Evolutionary conservation across 2,329 filamentous ascomycete genomes (phyloP), one percentile per base, ranked within the genome.

Genomic region (Stagonosporopsis vannaccii): DNA sequence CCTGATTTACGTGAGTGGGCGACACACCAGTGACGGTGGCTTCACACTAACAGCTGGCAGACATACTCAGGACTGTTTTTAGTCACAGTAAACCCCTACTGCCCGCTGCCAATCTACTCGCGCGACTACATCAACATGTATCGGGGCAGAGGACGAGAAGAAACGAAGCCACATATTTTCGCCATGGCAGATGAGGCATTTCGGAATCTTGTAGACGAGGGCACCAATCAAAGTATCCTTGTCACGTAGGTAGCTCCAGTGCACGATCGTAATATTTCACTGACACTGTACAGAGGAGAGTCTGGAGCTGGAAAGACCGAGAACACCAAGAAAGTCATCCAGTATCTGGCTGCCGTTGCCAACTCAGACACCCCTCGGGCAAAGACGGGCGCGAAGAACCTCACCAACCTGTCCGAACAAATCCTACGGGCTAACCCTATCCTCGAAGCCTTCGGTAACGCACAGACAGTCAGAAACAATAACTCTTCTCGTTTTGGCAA

Each of bases 91-190:
- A 99, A 99, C 73, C 95, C 96, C 0, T 99, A 99, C 78, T 96
- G 92, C 61, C 87, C 92, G 2, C 79, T 99, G 9, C 92, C 96
- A 3, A 99, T 99, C 58, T 99, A 99, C 77, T 92, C 87, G 51
- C 92, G 95, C 73, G 95, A 99, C 69, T 98, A 97, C 78, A 86
- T 99, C 80, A 96, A 96, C 72, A 96, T 97, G 91, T 99, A 99
- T 80, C 93, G 92, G 70, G 95, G 95, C 6, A 86, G 92, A 55
- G 92, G 84, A 66, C 84, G 94, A 62, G 96, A 99, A 72, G 95
- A 99, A 69, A 97, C 92, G 8, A 95, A 95, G 68, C 95, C 95
- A 8, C 95, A 99, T 73, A 97, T 99, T 53, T 99, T 94, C 71
- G 94, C 96, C 61, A 95, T 98, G 87, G 94, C 95, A 12, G 96